Evolutionary conservation across 2,329 filamentous ascomycete genomes (phyloP).

Genomic region (Thielaviopsis cerberus): DNA sequence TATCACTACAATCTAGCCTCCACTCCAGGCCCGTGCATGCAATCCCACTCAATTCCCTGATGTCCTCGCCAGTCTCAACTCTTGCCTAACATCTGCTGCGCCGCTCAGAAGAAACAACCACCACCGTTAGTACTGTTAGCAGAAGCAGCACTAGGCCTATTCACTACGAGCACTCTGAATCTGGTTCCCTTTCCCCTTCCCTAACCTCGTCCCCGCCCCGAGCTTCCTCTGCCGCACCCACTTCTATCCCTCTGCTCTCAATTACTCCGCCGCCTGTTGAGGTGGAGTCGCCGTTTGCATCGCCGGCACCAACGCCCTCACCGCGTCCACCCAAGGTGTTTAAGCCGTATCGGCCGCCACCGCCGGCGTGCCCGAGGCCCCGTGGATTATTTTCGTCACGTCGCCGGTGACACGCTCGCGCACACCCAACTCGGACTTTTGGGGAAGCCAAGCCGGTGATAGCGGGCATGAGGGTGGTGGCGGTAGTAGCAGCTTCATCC

Average conservation of each 20-base stretch:
- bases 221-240: background rate
- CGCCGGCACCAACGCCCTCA: background rate
- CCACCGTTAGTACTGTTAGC: slow-evolving; percentile 5
- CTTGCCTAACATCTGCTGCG: slow-evolving; percentile 4
- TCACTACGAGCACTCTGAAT: background rate
- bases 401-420: background rate
- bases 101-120: slow-evolving; percentile 4
- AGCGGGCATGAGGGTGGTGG: background rate
- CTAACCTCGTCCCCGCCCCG: background rate
- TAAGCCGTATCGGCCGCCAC: slow-evolving; percentile 10
- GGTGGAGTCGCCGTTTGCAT: background rate
- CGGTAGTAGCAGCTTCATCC: background rate
- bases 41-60: background rate
- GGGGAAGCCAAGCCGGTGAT: background rate
- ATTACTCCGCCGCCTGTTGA: background rate
- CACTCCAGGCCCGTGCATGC: slow-evolving; percentile 1
- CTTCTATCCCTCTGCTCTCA: background rate
- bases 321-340: slow-evolving; percentile 7
- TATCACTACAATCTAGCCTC: background rate
- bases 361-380: slow-evolving; percentile 1
- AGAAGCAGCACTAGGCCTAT: background rate
- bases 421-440: background rate
- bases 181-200: background rate
- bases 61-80: background rate
- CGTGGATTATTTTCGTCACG: slow-evolving; percentile 8